Evolutionary conservation across 345 rosid species (phyloP), one percentile per base, ranked within the genome.

Genomic region (Aquilaria yunnanensis): DNA sequence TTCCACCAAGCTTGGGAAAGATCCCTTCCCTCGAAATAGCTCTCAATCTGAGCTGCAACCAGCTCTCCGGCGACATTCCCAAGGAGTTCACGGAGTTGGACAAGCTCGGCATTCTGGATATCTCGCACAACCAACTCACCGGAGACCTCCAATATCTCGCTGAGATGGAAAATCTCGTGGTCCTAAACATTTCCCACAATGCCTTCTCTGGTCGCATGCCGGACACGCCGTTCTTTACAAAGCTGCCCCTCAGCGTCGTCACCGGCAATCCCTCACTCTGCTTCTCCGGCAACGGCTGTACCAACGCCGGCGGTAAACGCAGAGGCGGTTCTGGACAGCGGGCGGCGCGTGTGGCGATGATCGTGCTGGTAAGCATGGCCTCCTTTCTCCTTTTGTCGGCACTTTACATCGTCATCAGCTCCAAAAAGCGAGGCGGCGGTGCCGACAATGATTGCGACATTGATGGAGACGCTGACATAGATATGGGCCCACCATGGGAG

Each of bases 111-210:
- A 67, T 79, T 14, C 67, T 89, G 47, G 96, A 92, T 75, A 51
- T 89, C 53, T 87, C 98, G 32, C 82, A 83, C 67, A 89, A 92
- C 57, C 81, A 77, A 66, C 84, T 92, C 14, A 70, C 75, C 2
- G 98, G 98, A 29, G 83, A 83, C 65, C 75, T 92, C 37, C 75
- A 51, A 31, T 57, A 64, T 67, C 85, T 92, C 49, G 73, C 84
- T 34, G 77, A 75, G 55, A 50, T 92, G 74, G 87, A 81, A 72
- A 92, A 92, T 64, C 96, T 92, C 60, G 92, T 92, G 51, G 79
- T 84, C 14, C 95, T 92, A 66, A 92, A 92, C 70, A 78, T 92
- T 54, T 92, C 98, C 2, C 84, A 79, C 79, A 92, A 92, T 63
- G 74, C 83, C 49, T 85, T 92, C 77, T 78, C 96, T 6, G 96